These are phyloP conservation scores for Drechslerella dactyloides DNA, from an alignment of 2,329 filamentous ascomycete genomes.

Conservation along the genomic window DNA sequence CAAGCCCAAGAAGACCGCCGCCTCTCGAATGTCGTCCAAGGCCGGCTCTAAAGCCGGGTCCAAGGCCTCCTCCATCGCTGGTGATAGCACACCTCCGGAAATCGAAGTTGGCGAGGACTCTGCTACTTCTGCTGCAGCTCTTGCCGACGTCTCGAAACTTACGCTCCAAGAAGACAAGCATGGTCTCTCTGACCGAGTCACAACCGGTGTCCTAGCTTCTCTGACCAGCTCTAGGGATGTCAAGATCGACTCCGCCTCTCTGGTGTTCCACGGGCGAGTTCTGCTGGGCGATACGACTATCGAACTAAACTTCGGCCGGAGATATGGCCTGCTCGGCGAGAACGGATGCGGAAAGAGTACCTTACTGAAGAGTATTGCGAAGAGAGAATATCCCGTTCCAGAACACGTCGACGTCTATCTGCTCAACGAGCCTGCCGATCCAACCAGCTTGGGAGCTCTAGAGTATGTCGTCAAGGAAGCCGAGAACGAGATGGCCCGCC, in stretches of 20 bases:
- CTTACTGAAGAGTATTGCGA: slow-evolving; percentile 91
- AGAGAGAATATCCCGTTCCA: slow-evolving; percentile 92
- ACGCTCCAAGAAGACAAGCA: slow-evolving; percentile 93
- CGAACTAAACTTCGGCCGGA: slow-evolving; percentile 88
- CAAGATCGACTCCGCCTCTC: slow-evolving; percentile 90
- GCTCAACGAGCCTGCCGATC: slow-evolving; percentile 93
- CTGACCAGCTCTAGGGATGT: slow-evolving; percentile 85
- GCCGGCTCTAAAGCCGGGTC: slow-evolving; percentile 60
- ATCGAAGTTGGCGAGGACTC: slow-evolving; percentile 67
- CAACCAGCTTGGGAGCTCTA: slow-evolving; percentile 84
- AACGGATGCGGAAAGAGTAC: slow-evolving; percentile 99
- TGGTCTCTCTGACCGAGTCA: slow-evolving; percentile 95
- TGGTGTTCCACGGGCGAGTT: slow-evolving; percentile 97
- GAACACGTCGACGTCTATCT: slow-evolving; percentile 98
- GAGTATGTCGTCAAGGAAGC: slow-evolving; percentile 98
- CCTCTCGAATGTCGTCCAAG: slow-evolving; percentile 73
- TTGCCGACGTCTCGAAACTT: slow-evolving; percentile 83
- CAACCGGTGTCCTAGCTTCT: slow-evolving; percentile 92
- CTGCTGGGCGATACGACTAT: slow-evolving; percentile 92
- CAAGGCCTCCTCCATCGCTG: slow-evolving; percentile 71
- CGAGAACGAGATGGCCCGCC: slow-evolving; percentile 85
- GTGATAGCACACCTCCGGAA: slow-evolving; percentile 69
- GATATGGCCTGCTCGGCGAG: slow-evolving; percentile 94
- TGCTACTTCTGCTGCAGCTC: slow-evolving; percentile 73
- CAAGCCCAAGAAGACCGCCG: slow-evolving; percentile 78